Evolutionary conservation across 306 rosid species (phyloP).

Genomic region (Rosa chinensis): DNA sequence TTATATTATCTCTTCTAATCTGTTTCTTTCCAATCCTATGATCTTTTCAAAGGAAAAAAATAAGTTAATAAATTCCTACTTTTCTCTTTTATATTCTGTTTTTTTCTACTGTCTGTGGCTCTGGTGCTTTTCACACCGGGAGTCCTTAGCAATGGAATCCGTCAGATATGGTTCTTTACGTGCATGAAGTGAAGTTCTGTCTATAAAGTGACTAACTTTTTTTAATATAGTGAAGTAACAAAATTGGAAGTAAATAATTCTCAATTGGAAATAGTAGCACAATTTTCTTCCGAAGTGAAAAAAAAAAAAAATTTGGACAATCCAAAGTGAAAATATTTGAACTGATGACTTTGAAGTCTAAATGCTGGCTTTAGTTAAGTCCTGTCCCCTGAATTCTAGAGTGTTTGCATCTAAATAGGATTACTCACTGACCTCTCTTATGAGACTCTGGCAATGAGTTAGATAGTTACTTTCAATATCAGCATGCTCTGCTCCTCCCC

Average conservation of each 20-base stretch:
- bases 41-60: not conserved
- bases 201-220: no score
- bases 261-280: no score
- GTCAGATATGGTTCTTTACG: not conserved
- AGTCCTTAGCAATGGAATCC: not conserved
- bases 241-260: no score
- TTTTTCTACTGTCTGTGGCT: not conserved
- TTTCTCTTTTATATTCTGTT: not conserved
- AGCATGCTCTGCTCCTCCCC: not conserved
- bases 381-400: no score
- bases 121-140: not conserved
- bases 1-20: slow-evolving; percentile 17
- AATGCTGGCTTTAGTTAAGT: no score
- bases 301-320: no score
- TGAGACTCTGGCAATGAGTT: not conserved
- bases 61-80: not conserved
- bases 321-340: no score
- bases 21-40: not conserved
- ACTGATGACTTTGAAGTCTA: no score
- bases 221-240: not conserved
- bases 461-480: not conserved
- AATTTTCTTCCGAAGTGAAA: no score
- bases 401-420: not conserved
- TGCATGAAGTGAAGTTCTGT: not conserved
- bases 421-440: not conserved